Base-by-base conservation (phyloP, 2,329 filamentous ascomycete species). In the Aspergillus latus region DNA sequence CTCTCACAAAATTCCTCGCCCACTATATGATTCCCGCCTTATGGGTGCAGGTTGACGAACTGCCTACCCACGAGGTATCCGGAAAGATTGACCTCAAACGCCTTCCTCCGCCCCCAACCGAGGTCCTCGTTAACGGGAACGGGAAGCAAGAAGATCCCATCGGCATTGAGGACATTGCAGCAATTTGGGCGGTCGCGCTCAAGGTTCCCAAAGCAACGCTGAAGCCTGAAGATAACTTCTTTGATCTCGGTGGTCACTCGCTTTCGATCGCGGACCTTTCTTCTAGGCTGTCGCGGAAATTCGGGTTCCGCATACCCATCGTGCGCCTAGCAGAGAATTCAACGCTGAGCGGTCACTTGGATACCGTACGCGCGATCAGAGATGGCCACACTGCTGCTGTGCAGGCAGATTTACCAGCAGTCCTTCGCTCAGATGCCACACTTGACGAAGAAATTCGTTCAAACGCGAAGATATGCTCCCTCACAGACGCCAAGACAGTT, bases 11-110 rank as follows among this genome's bases (percentile, higher is more conserved):
- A 13, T 84, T 85, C 60, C 80, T 93, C 32, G 89, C 89, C 1
- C 88, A 90, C 59, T 93, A 93, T 72, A 92, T 93, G 89, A 87
- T 93, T 52, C 89, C 89, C 0, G 81, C 87, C 0, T 72, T 92
- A 2, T 93, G 89, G 89, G 85, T 92, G 37, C 83, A 88, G 65
- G 73, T 92, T 32, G 82, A 87, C 2, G 81, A 82, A 58, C 74
- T 93, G 4, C 89, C 89, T 0, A 92, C 88, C 0, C 86, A 91
- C 63, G 85, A 84, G 49, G 89, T 93, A 1, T 92, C 89, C 11
- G 89, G 89, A 16, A 93, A 93, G 74, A 84, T 86, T 16, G 87
- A 93, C 64, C 78, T 89, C 54, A 90, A 90, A 70, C 79, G 82
- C 10, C 79, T 93, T 11, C 89, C 89, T 30, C 76, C 84, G 0